A percentile compares a stretch with the other conserved stretches of the same genome.
These are phyloP conservation scores for Trametes cingulata DNA, from an alignment of 768 basidiomycete species.

Conservation along the genomic window DNA sequence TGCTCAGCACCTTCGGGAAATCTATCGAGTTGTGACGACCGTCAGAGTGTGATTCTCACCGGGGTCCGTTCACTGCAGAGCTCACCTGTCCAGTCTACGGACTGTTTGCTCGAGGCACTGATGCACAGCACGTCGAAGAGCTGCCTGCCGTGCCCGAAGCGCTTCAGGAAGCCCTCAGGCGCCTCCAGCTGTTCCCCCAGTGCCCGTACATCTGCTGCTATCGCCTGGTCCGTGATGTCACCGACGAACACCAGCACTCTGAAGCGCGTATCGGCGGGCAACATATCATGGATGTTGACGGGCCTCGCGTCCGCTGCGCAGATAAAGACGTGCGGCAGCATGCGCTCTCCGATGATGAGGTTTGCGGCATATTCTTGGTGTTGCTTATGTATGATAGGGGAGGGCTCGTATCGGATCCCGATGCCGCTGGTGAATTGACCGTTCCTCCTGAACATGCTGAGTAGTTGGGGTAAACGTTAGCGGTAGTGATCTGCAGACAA, in stretches of 20 bases:
- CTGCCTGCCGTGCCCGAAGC: slow-evolving; percentile 23
- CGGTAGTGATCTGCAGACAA: not conserved
- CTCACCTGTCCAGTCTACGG: slow-evolving; percentile 20
- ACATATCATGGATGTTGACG: slow-evolving; percentile 50
- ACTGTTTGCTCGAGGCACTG: slow-evolving; percentile 1
- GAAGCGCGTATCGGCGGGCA: slow-evolving; percentile 49
- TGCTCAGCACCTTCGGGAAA: slow-evolving; percentile 46
- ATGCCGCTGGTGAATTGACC: slow-evolving; percentile 48
- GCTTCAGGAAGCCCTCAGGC: slow-evolving; percentile 22
- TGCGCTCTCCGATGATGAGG: slow-evolving; percentile 49
- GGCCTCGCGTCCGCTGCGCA: slow-evolving; percentile 47
- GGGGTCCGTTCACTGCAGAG: not conserved
- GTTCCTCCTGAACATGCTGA: slow-evolving; percentile 45
- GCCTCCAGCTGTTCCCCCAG: slow-evolving; percentile 12
- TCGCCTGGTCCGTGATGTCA: slow-evolving; percentile 30
- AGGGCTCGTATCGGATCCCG: slow-evolving; percentile 48
- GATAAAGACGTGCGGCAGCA: slow-evolving; percentile 48
- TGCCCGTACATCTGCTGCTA: not conserved
- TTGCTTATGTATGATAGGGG: slow-evolving; percentile 35
- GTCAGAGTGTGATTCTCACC: not conserved
- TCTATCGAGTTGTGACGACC: slow-evolving; percentile 21
- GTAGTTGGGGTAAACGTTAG: not conserved
- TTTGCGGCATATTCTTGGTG: slow-evolving; percentile 40
- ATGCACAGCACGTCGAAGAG: slow-evolving; percentile 15
- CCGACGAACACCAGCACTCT: slow-evolving; percentile 51